Evolutionary conservation across 2,329 filamentous ascomycete genomes (phyloP).

Genomic region (Aureobasidium zeae): DNA sequence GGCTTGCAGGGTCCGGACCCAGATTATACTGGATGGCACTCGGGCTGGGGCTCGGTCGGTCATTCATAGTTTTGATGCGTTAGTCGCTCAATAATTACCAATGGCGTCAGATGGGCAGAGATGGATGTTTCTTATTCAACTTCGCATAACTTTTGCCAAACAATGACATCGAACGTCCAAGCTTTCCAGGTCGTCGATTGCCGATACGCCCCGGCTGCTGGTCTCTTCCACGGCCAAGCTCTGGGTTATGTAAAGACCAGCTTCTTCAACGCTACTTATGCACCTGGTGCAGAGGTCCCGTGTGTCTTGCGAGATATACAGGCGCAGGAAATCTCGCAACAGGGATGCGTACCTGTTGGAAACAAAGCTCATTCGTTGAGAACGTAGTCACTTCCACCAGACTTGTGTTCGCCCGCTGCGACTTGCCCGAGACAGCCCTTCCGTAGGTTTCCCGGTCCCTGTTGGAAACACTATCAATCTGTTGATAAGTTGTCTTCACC

Average conservation of each 20-base stretch:
- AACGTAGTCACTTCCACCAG: not conserved
- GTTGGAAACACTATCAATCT: not conserved
- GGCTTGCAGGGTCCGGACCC: not conserved
- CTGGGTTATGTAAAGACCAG: too few species aligned
- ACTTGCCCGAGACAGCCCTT: conserved; percentile 3
- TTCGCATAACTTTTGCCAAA: not conserved
- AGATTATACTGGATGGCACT: conserved; percentile 11
- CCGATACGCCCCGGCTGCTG: not conserved
- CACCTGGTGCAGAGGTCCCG: too few species aligned
- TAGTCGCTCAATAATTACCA: conserved; percentile 9
- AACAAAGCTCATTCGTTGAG: not conserved
- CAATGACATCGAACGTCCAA: conserved; percentile 9
- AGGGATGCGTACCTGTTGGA: not conserved
- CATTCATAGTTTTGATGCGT: not conserved
- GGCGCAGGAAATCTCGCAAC: conserved; percentile 5
- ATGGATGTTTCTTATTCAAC: conserved; percentile 1
- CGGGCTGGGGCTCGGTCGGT: conserved; percentile 9
- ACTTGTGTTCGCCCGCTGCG: conserved; percentile 1
- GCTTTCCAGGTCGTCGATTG: conserved; percentile 4
- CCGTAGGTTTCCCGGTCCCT: not conserved
- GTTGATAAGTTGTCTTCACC: not conserved
- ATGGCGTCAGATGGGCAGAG: not conserved
- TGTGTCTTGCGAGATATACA: not conserved
- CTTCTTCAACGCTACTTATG: too few species aligned
- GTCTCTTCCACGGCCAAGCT: too few species aligned